Base-by-base conservation (phyloP, 2,329 filamentous ascomycete genomes). In the Hortaea werneckii region DNA sequence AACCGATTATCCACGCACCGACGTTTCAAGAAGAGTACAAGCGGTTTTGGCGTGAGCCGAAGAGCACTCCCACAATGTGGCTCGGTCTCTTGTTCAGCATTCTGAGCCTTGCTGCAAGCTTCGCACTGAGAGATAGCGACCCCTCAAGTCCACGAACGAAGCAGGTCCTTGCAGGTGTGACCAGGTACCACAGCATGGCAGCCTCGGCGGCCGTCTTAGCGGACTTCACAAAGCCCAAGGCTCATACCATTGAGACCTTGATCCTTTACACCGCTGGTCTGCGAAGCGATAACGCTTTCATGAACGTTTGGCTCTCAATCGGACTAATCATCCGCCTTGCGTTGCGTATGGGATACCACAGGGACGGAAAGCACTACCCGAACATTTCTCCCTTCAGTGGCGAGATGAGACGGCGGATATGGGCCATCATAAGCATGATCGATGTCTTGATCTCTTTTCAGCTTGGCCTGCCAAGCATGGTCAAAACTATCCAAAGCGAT, bases 1-100 rank as follows among this genome's bases (percentile, higher is more conserved):
- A 62, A 44, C 50, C 51, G 60, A 80, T 92, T 53, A 77, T 92
- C 42, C 87, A 94, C 58, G 61, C 58, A 10, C 60, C 61, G 1
- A 62, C 62, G 2, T 67, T 65, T 35, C 59, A 64, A 37, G 58
- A 63, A 12, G 57, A 64, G 65, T 75, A 75, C 44, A 61, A 67
- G 3, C 55, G 54, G 0, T 75, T 74, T 45, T 75, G 72, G 71
- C 47, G 59, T 6, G 51, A 67, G 8, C 68, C 67, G 3, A 46
- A 54, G 2, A 52, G 51, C 0, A 62, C 60, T 1, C 62, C 71
- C 0, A 57, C 66, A 3, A 65, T 68, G 46, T 76, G 72, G 72
- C 43, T 76, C 8, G 72, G 68, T 1, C 59, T 74, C 1, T 51
- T 75, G 0, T 75, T 69, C 53, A 64, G 62, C 5, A 72, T 75